A percentile compares a stretch with the other conserved stretches of the same genome.
Evolutionary conservation across 352 stramenopile genomes (phyloP).

Genomic region (Saprolegnia diclina): DNA sequence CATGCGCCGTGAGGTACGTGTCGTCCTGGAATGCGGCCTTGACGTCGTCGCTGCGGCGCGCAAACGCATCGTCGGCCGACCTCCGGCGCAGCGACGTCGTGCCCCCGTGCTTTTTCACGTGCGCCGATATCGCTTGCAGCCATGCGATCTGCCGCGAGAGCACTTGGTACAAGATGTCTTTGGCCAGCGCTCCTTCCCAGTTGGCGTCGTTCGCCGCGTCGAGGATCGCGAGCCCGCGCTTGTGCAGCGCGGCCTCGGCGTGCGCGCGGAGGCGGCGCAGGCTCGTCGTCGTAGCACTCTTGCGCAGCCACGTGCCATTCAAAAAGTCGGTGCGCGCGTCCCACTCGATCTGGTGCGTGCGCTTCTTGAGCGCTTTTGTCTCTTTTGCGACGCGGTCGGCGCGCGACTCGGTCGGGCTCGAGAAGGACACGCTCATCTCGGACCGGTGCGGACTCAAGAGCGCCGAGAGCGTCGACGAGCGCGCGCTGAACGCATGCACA

Average conservation of each 20-base stretch:
- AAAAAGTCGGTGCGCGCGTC: neutral
- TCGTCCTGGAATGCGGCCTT: constrained; percentile 8
- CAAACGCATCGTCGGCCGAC: constrained; percentile 16
- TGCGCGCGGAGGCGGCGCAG: constrained; percentile 15
- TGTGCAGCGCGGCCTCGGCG: constrained; percentile 20
- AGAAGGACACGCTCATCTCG: neutral
- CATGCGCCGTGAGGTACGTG: neutral
- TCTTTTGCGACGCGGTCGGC: constrained; percentile 10
- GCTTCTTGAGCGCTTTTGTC: constrained; percentile 9
- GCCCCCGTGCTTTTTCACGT: constrained; percentile 1
- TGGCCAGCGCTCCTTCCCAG: constrained; percentile 5
- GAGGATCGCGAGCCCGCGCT: constrained; percentile 20
- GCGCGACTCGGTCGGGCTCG: neutral
- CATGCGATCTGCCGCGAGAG: constrained; percentile 6
- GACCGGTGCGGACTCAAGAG: neutral
- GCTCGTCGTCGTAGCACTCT: constrained; percentile 2
- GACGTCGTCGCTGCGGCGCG: neutral
- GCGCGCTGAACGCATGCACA: too few species aligned
- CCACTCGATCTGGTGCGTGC: constrained; percentile 20
- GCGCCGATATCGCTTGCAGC: neutral
- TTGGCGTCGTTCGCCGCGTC: neutral
- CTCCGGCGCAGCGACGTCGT: neutral
- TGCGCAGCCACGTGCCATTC: neutral
- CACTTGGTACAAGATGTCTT: constrained; percentile 11
- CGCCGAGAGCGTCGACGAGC: neutral